These are phyloP conservation scores for Leccinum uliginosum DNA, from an alignment of 768 basidiomycete genomes.

Conservation along the genomic window DNA sequence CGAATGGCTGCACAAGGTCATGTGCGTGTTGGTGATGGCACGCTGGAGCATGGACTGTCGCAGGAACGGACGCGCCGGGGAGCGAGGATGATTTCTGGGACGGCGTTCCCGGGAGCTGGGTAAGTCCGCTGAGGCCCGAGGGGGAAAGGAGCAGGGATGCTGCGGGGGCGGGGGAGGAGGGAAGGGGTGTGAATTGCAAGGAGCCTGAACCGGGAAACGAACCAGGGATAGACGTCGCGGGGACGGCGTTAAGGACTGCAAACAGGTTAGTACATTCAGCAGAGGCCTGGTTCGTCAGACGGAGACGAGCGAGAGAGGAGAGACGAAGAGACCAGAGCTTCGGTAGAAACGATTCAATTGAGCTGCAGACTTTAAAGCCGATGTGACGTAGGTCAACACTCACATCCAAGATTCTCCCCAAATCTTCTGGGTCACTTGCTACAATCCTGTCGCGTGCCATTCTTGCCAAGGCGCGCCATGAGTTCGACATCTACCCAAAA, in stretches of 20 bases:
- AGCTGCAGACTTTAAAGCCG: background rate
- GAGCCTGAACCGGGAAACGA: slow-evolving; percentile 44
- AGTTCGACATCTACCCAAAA: slow-evolving; percentile 70
- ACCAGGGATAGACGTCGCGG: slow-evolving; percentile 46
- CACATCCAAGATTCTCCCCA: slow-evolving; percentile 62
- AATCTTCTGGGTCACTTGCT: slow-evolving; percentile 62
- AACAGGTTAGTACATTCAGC: slow-evolving; percentile 83
- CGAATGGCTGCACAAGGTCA: slow-evolving; percentile 38
- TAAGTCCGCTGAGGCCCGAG: slow-evolving; percentile 15
- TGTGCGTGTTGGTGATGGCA: background rate
- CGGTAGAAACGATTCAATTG: background rate
- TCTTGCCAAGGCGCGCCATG: slow-evolving; percentile 78
- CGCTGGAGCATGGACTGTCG: slow-evolving; percentile 22
- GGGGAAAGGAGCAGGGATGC: slow-evolving; percentile 17
- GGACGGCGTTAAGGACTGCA: slow-evolving; percentile 57
- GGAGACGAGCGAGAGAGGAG: slow-evolving; percentile 70
- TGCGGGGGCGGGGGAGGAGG: slow-evolving; percentile 30
- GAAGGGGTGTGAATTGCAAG: slow-evolving; percentile 19
- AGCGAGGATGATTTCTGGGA: slow-evolving; percentile 14
- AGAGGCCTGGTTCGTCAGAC: slow-evolving; percentile 83
- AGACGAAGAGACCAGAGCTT: slow-evolving; percentile 86
- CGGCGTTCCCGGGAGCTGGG: slow-evolving; percentile 24
- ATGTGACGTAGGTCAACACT: slow-evolving; percentile 24
- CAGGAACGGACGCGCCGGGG: background rate
- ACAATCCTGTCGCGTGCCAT: slow-evolving; percentile 82